Evolutionary conservation across 2,329 filamentous ascomycete species (phyloP).

Genomic region (Fusarium longipes): DNA sequence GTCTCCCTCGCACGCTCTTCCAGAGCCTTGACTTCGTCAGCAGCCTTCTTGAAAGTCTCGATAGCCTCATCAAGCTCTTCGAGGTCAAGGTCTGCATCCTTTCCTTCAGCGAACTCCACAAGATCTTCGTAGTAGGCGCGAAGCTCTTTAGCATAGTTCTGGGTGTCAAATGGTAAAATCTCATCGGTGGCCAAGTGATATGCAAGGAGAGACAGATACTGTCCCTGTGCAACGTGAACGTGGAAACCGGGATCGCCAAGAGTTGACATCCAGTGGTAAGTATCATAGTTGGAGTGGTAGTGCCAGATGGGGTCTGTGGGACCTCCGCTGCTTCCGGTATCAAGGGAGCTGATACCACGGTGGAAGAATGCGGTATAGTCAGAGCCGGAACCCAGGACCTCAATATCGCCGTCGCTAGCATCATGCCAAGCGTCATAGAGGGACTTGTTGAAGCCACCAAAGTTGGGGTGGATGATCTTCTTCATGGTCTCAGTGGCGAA

Average conservation of each 20-base stretch:
- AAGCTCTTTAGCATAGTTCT: conserved; percentile 56
- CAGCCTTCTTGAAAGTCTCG: conserved; percentile 50
- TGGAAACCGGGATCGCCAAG: conserved; percentile 76
- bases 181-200: conserved; percentile 55
- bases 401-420: conserved; percentile 52
- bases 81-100: conserved; percentile 52
- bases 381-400: conserved; percentile 72
- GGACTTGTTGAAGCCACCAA: conserved; percentile 60
- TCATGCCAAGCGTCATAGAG: conserved; percentile 57
- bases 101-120: conserved; percentile 47
- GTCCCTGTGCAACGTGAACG: conserved; percentile 69
- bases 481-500: conserved; percentile 71
- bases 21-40: conserved; percentile 49
- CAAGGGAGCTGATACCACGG: conserved; percentile 59
- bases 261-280: conserved; percentile 83
- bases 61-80: conserved; percentile 54
- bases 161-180: conserved; percentile 54
- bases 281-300: conserved; percentile 89
- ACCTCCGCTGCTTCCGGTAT: conserved; percentile 64
- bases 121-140: conserved; percentile 55
- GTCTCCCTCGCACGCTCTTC: conserved; percentile 47
- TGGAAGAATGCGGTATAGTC: conserved; percentile 77
- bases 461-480: conserved; percentile 68
- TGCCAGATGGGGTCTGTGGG: conserved; percentile 70
- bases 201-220: conserved; percentile 55